These are phyloP conservation scores for Grifola frondosa DNA, from an alignment of 1,284 basidiomycete species.

Conservation along the genomic window DNA sequence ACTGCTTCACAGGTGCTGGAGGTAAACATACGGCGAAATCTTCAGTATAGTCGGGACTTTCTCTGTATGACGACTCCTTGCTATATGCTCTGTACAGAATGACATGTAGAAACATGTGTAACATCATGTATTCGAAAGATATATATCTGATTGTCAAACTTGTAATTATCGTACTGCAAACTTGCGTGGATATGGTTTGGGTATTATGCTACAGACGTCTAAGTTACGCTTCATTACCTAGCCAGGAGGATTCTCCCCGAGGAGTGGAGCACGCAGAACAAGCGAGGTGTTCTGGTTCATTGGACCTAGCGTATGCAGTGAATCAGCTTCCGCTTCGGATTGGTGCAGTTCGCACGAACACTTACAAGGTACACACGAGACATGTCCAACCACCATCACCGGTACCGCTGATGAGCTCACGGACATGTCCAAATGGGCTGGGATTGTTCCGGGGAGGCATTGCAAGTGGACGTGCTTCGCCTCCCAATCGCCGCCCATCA, in stretches of 20 bases:
- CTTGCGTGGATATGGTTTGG: not conserved
- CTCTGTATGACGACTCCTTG: no score
- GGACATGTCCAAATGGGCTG: not conserved
- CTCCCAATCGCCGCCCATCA: constrained; percentile 15
- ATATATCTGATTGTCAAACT: no score
- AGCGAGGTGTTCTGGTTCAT: constrained; percentile 46
- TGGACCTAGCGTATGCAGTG: constrained; percentile 37
- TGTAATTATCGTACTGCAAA: no score
- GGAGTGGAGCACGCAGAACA: constrained; percentile 51
- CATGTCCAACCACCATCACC: constrained; percentile 44
- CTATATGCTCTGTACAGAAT: no score
- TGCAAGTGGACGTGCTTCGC: not conserved
- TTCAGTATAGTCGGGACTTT: no score
- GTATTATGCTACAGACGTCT: constrained; percentile 5
- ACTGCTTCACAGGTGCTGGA: constrained; percentile 30
- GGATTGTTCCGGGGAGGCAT: not conserved
- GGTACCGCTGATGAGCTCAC: no score
- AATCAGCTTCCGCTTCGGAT: not conserved
- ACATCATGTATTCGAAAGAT: no score
- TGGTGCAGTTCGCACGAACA: constrained; percentile 5
- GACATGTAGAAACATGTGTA: no score
- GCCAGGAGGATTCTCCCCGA: constrained; percentile 28
- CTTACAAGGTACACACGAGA: constrained; percentile 56
- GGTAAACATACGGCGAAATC: no score
- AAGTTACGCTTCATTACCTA: no score